These are phyloP conservation scores for Arthrobotrys musiformis DNA, from an alignment of 2,329 filamentous ascomycete species.

Conservation along the genomic window DNA sequence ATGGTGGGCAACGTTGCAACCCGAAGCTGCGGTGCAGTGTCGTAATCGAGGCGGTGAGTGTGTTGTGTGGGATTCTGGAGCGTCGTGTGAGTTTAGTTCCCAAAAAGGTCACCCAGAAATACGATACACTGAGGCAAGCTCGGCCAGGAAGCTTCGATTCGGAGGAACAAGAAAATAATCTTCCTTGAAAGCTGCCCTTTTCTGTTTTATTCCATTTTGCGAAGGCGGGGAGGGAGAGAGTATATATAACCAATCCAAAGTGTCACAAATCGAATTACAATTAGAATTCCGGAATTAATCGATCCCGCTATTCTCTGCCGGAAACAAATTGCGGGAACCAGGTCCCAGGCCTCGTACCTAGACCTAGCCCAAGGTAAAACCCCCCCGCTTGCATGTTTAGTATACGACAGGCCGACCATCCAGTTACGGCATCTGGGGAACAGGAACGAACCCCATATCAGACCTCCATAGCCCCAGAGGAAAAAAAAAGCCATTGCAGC, in stretches of 20 bases:
- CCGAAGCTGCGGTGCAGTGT: not conserved
- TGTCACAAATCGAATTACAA: not conserved
- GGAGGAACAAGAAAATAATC: not conserved
- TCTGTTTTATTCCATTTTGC: not conserved
- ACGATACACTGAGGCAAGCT: not conserved
- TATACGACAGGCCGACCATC: too few species aligned
- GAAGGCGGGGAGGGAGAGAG: slow-evolving; percentile 5
- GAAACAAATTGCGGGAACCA: slow-evolving; percentile 43
- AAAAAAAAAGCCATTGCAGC: not conserved
- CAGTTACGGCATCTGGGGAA: slow-evolving; percentile 14
- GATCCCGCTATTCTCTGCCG: slow-evolving; percentile 13
- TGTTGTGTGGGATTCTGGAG: slow-evolving; percentile 13
- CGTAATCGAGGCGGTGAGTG: not conserved
- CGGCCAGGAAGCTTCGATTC: not conserved
- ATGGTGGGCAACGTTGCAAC: slow-evolving; percentile 23
- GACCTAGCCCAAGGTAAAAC: not conserved
- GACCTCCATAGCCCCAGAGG: not conserved
- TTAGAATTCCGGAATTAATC: not conserved
- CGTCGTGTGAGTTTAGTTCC: not conserved
- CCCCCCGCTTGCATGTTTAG: slow-evolving; percentile 36
- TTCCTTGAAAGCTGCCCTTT: not conserved
- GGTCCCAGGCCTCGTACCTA: not conserved
- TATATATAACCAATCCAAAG: slow-evolving; percentile 32
- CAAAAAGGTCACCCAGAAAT: not conserved
- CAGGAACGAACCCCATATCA: not conserved